A percentile compares a stretch with the other conserved stretches of the same genome.
These are phyloP conservation scores for Achlya hypogyna DNA, from an alignment of 352 stramenopile species.

Conservation along the genomic window DNA sequence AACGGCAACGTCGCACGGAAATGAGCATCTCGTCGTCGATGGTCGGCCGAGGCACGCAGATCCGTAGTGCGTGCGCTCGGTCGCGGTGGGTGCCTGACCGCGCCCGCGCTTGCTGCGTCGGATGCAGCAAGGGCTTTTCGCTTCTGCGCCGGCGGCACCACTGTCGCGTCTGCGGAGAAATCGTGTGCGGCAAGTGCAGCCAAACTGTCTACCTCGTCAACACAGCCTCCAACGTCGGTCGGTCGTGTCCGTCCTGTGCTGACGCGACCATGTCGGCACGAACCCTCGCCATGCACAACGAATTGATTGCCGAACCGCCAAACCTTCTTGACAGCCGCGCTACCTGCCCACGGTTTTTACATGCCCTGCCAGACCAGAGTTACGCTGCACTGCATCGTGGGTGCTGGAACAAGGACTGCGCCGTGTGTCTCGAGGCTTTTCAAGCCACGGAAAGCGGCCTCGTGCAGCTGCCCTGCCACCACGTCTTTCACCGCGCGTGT, in stretches of 20 bases:
- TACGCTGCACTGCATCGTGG: not conserved
- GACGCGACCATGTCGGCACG: not conserved
- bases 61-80: not conserved
- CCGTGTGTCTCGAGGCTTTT: constrained; percentile 15
- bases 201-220: constrained; percentile 26
- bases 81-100: not conserved
- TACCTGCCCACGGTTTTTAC: not conserved
- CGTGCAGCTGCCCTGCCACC: constrained; percentile 10
- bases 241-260: not conserved
- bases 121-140: constrained; percentile 31
- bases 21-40: not conserved
- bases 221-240: not conserved
- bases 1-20: not conserved
- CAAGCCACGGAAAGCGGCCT: not conserved
- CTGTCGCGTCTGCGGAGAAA: constrained; percentile 73
- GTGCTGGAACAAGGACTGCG: constrained; percentile 16
- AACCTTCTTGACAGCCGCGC: not conserved
- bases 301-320: not conserved
- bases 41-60: not conserved
- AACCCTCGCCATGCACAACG: not conserved
- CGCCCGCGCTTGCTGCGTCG: not conserved
- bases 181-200: constrained; percentile 77
- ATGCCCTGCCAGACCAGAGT: not conserved
- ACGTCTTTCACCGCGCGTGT: constrained; percentile 16
- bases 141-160: constrained; percentile 76